phyloP scores from a whole-genome alignment of 1,284 basidiomycete genomes.

The Irpex rosettiformis region DNA sequence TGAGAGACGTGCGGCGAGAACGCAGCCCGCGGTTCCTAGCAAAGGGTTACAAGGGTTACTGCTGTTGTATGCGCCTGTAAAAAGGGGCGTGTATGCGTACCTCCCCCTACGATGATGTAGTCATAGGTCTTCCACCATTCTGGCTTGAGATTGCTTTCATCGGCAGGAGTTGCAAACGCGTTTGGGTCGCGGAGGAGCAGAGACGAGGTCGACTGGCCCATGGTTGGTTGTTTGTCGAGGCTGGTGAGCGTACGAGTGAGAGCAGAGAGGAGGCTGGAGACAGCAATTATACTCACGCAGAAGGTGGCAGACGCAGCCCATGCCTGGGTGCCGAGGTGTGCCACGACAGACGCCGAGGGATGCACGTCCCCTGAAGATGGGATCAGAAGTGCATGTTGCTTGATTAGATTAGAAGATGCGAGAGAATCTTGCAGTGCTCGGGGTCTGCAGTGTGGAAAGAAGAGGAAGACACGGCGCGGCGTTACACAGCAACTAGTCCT shows the following conservation, averaged over 20 bases:
- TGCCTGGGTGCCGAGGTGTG: too few species aligned
- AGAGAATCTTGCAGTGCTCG: too few species aligned
- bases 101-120: background rate
- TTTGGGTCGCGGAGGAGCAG: background rate
- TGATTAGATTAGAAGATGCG: too few species aligned
- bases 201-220: background rate
- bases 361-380: too few species aligned
- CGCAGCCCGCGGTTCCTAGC: slow-evolving; percentile 5
- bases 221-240: background rate
- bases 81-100: background rate
- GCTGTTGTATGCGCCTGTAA: background rate
- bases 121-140: background rate
- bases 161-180: background rate
- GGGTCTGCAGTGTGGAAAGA: too few species aligned
- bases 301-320: too few species aligned
- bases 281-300: too few species aligned
- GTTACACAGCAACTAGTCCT: too few species aligned
- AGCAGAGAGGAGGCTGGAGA: too few species aligned
- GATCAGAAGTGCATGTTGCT: too few species aligned
- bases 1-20: slow-evolving; percentile 5
- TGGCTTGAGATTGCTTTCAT: background rate
- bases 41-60: background rate
- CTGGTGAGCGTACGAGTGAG: background rate
- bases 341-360: too few species aligned
- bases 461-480: too few species aligned